These are phyloP conservation scores for Candida gorgasii DNA, from an alignment of 805 yeast species.

Conservation along the genomic window DNA sequence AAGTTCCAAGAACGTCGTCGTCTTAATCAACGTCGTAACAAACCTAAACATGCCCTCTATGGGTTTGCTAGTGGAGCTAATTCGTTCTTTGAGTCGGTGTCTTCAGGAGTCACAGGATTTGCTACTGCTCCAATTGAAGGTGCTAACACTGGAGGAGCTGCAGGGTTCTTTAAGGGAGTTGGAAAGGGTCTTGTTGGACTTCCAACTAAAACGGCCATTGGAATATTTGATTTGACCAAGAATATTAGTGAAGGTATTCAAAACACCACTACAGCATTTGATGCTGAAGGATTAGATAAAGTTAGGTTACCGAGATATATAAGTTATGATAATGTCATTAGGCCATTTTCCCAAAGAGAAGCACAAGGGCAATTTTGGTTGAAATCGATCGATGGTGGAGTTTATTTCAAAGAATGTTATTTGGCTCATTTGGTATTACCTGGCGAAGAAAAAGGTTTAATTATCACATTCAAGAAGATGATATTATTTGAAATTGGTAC, in stretches of 20 bases:
- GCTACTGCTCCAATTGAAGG: constrained; percentile 92
- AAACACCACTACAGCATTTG: constrained; percentile 88
- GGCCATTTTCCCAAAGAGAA: constrained; percentile 75
- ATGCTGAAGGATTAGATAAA: constrained; percentile 71
- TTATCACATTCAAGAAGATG: constrained; percentile 73
- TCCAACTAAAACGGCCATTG: constrained; percentile 96
- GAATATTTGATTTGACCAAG: constrained; percentile 87
- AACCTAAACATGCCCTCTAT: constrained; percentile 80
- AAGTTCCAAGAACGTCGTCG: constrained; percentile 82
- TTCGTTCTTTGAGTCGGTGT: constrained; percentile 80
- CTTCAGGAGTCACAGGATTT: constrained; percentile 87
- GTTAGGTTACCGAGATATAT: constrained; percentile 82
- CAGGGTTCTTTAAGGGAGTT: constrained; percentile 89
- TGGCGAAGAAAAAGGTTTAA: constrained; percentile 74
- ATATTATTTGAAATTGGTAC: constrained; percentile 64
- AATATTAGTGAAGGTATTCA: constrained; percentile 93
- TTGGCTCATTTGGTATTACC: constrained; percentile 83
- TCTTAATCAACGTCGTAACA: constrained; percentile 70
- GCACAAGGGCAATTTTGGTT: constrained; percentile 95
- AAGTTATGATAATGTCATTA: constrained; percentile 67
- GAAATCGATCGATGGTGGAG: constrained; percentile 80
- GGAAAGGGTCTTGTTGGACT: constrained; percentile 95
- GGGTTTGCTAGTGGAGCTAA: constrained; percentile 86
- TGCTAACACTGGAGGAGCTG: constrained; percentile 82
- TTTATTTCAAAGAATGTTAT: constrained; percentile 68